Evolutionary conservation across 2,329 filamentous ascomycete species (phyloP), one percentile per base, ranked within the genome.

Genomic region (Peltaster fructicola): DNA sequence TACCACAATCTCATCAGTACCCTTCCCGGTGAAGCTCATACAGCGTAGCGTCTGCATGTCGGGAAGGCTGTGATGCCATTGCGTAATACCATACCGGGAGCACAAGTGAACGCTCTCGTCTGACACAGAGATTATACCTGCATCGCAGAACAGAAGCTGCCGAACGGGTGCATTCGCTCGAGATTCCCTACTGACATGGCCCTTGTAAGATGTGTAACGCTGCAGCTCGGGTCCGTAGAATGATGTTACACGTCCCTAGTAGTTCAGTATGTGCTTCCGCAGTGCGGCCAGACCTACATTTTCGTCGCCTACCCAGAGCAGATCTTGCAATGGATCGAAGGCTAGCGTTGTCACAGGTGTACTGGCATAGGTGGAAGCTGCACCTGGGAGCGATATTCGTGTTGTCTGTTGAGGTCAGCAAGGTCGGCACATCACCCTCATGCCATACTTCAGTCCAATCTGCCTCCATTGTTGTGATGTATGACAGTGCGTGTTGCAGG

Each of bases 11-110:
- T 91, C 77, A 8, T 68, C 66, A 14, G 77, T 79, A 6, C 76
- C 76, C 44, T 82, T 82, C 14, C 79, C 82, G 2, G 81, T 90
- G 47, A 91, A 93, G 48, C 77, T 85, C 82, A 95, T 95, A 52
- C 88, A 95, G 39, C 72, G 70, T 35, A 98, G 57, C 44, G 93
- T 80, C 35, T 65, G 70, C 74, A 95, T 91, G 28, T 76, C 74
- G 14, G 70, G 59, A 43, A 71, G 63, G 62, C 63, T 68, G 32
- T 93, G 62, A 51, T 93, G 82, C 84, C 88, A 95, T 57, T 88
- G 63, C 25, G 82, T 72, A 29, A 79, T 56, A 2, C 88, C 88
- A 34, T 79, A 69, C 27, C 88, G 68, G 31, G 69, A 64, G n/a
- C 82, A 72, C 63, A 93, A 80, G 53, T 98, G 88, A 8, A 95